These are phyloP conservation scores for Cercophora samala DNA, from an alignment of 495 filamentous ascomycete species.

Conservation along the genomic window DNA sequence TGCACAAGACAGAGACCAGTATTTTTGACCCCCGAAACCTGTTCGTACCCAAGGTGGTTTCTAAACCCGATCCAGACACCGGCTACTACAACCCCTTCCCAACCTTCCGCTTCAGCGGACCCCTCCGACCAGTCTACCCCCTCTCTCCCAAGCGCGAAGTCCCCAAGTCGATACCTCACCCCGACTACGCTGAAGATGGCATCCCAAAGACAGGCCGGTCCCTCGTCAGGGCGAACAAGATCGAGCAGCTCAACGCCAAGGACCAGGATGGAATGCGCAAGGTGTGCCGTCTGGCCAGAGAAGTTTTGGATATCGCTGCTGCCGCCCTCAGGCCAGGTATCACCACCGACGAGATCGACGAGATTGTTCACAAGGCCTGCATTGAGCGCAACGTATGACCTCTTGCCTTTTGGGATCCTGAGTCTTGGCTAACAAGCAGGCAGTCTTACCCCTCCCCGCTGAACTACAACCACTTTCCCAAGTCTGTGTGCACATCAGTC, in stretches of 20 bases:
- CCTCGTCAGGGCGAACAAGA: slow-evolving; percentile 66
- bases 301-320: slow-evolving; percentile 91
- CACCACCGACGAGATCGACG: slow-evolving; percentile 95
- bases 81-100: slow-evolving; percentile 90
- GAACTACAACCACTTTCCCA: slow-evolving; percentile 96
- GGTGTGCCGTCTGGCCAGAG: slow-evolving; percentile 81
- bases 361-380: slow-evolving; percentile 93
- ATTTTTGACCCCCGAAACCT: slow-evolving; percentile 56
- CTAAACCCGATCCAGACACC: slow-evolving; percentile 86
- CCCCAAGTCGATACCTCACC: slow-evolving; percentile 75
- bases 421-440: not conserved
- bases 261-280: slow-evolving; percentile 85
- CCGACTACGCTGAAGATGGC: slow-evolving; percentile 81
- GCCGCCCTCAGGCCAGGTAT: slow-evolving; percentile 77
- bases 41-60: slow-evolving; percentile 69
- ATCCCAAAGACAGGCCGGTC: slow-evolving; percentile 75
- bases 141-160: slow-evolving; percentile 70
- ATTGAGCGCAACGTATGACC: slow-evolving; percentile 78
- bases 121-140: slow-evolving; percentile 84
- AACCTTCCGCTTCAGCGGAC: slow-evolving; percentile 73
- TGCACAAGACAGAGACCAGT: slow-evolving; percentile 83
- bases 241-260: slow-evolving; percentile 74
- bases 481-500: slow-evolving; percentile 91
- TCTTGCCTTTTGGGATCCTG: not conserved
- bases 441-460: slow-evolving; percentile 94